Evolutionary conservation across 352 stramenopile genomes (phyloP).

Genomic region (Globisporangium iwayamae): DNA sequence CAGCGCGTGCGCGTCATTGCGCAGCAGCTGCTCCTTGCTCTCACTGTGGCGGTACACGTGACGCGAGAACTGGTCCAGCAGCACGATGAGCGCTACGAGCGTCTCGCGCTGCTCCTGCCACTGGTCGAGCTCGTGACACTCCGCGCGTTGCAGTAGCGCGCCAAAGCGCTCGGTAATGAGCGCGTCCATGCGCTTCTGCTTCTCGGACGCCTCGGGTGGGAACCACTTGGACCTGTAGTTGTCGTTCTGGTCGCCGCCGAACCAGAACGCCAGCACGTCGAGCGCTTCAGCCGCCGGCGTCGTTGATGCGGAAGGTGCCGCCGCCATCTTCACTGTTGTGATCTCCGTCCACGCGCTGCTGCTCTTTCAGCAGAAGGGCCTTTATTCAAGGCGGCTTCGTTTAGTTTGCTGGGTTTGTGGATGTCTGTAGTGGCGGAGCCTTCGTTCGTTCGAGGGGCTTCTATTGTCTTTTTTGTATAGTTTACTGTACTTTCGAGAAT

Average conservation of each 20-base stretch:
- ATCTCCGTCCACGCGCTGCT: neutral
- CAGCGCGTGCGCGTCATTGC: conserved; percentile 51
- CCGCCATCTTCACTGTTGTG: neutral
- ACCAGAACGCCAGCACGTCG: conserved; percentile 27
- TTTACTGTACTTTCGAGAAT: too few relatives aligned
- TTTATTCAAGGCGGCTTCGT: too few relatives aligned
- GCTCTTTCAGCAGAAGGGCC: too few relatives aligned
- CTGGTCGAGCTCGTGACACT: conserved; percentile 33
- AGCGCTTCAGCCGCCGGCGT: conserved; percentile 1
- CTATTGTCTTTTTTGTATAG: too few relatives aligned
- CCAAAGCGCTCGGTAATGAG: conserved; percentile 18
- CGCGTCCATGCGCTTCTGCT: conserved; percentile 21
- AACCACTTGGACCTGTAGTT: conserved; percentile 34
- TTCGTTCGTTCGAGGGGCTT: too few relatives aligned
- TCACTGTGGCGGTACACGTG: conserved; percentile 59
- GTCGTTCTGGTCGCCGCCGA: conserved; percentile 22
- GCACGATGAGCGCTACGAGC: conserved; percentile 75
- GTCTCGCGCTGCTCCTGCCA: conserved; percentile 39
- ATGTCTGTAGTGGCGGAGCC: too few relatives aligned
- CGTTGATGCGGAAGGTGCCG: neutral
- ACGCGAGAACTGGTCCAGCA: conserved; percentile 87
- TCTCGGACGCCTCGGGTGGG: conserved; percentile 22
- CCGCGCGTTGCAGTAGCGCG: conserved; percentile 11
- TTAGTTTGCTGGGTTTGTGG: too few relatives aligned
- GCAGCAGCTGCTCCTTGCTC: conserved; percentile 20